Evolutionary conservation across 148 eudicot genomes (phyloP).

Genomic region (Amaranthus palmeri): DNA sequence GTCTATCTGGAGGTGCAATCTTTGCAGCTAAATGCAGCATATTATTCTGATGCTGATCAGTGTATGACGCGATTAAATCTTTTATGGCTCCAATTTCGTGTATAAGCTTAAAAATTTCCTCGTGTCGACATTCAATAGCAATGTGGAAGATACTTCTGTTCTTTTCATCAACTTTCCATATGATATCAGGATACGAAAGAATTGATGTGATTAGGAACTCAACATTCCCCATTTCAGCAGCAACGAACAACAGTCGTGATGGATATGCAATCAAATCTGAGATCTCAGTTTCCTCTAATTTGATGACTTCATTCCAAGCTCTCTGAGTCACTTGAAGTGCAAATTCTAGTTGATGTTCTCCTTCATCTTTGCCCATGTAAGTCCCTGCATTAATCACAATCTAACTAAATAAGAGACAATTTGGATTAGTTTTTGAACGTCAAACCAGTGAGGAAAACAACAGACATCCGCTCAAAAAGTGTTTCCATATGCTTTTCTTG

Average conservation of each 20-base stretch:
- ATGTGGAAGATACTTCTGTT: constrained; percentile 19
- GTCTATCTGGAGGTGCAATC: constrained; percentile 18
- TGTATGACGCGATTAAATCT: constrained; percentile 27
- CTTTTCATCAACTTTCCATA: constrained; percentile 23
- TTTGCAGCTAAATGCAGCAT: constrained; percentile 28
- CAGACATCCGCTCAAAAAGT: not conserved
- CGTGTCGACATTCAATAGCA: constrained; percentile 20
- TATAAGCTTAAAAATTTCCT: constrained; percentile 20
- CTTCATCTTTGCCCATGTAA: not conserved
- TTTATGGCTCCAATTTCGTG: constrained; percentile 25
- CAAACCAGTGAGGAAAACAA: not conserved
- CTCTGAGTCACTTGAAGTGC: constrained; percentile 15
- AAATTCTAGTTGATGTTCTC: not conserved
- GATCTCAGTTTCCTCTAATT: constrained; percentile 18
- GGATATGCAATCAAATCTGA: constrained; percentile 23
- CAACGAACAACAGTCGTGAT: constrained; percentile 22
- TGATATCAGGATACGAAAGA: constrained; percentile 24
- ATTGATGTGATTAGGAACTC: constrained; percentile 18
- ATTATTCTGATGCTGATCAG: constrained; percentile 13
- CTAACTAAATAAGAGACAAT: not conserved
- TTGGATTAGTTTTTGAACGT: no score
- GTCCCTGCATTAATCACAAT: not conserved
- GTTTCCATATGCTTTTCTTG: constrained; percentile 7
- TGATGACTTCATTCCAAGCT: constrained; percentile 14
- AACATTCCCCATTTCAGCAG: constrained; percentile 22